Base-by-base conservation (phyloP, 2,329 filamentous ascomycete genomes). In the Phaeosphaeria sp. region DNA sequence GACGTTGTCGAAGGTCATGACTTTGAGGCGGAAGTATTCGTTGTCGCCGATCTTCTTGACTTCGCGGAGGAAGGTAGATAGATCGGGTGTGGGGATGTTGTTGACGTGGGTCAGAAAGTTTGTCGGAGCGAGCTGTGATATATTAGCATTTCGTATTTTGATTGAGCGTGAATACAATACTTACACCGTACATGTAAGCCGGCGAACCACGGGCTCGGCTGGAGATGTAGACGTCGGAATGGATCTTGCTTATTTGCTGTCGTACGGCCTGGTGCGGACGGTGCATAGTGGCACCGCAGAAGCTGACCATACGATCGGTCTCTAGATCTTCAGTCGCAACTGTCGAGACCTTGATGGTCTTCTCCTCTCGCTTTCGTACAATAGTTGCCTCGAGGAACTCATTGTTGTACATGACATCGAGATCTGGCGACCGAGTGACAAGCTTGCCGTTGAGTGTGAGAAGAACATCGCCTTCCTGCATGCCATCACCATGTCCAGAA, bases 91-190 rank as follows among this genome's bases (percentile, higher is more conserved):
- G 17, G 90, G 83, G 57, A 91, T 86, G 53, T 92, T 93, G 75
- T 99, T 99, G 68, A 99, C 93, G 62, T 95, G 92, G 0, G 94
- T 96, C 77, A 99, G 91, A 79, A 99, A 99, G 78, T 98, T 99
- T 17, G 95, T 99, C 1, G 94, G 93, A 4, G 94, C 92, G 27
- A 99, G 86, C 93, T 93, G 72, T 97, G 22, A 50, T 4, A 41
- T 10, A 52, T 66, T 44, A 60, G 52, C 41, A 53, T 39, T 75
- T 94, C 93, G 95, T 0, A 13, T 7, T 36, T 15, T 7, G 30
- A 3, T 7, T 36, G 30, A 92, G 93, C 46, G 92, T 1, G 27
- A 23, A 17, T 17, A 18, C 85, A 52, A 90, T 91, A 82, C 64
- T 62, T 64, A 71, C 67, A 30, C 59, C 68, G 43, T 69, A 73